Evolutionary conservation across 2,329 filamentous ascomycete species (phyloP).

Genomic region (Aspergillus sp.): DNA sequence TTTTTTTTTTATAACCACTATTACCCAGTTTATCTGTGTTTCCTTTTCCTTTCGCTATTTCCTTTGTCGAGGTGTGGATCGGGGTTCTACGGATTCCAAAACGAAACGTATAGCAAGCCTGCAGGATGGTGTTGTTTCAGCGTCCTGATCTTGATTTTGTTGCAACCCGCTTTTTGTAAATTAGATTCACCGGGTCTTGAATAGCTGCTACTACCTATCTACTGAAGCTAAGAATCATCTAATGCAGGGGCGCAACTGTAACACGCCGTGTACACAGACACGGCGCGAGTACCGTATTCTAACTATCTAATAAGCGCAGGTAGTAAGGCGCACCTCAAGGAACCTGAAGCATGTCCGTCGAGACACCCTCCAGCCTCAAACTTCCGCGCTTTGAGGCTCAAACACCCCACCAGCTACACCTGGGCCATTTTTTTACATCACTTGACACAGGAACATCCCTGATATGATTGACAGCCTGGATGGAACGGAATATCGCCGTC

Average conservation of each 20-base stretch:
- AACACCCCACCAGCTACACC: not conserved
- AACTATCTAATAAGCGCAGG: not conserved
- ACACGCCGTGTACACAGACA: not conserved
- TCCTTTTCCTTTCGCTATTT: slow-evolving; percentile 26
- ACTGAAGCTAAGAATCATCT: slow-evolving; percentile 3
- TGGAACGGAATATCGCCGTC: slow-evolving; percentile 14
- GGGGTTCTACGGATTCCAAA: slow-evolving; percentile 11
- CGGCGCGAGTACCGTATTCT: not conserved
- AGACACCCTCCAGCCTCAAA: not conserved
- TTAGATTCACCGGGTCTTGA: slow-evolving; percentile 15
- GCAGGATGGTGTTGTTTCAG: slow-evolving; percentile 7
- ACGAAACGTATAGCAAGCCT: slow-evolving; percentile 10
- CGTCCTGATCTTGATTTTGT: slow-evolving; percentile 7
- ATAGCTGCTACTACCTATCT: slow-evolving; percentile 7
- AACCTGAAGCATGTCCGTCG: not conserved
- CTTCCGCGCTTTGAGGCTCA: not conserved
- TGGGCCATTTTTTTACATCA: too few relatives aligned
- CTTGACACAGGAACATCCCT: slow-evolving; percentile 21
- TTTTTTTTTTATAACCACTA: slow-evolving; percentile 15
- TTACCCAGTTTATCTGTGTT: slow-evolving; percentile 13
- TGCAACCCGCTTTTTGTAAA: slow-evolving; percentile 17
- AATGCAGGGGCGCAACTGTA: slow-evolving; percentile 2
- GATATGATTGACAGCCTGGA: slow-evolving; percentile 28
- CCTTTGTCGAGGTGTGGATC: slow-evolving; percentile 22
- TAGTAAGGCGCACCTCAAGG: not conserved